phyloP scores from a whole-genome alignment of 768 basidiomycete genomes.

The Cystofilobasidium macerans region DNA sequence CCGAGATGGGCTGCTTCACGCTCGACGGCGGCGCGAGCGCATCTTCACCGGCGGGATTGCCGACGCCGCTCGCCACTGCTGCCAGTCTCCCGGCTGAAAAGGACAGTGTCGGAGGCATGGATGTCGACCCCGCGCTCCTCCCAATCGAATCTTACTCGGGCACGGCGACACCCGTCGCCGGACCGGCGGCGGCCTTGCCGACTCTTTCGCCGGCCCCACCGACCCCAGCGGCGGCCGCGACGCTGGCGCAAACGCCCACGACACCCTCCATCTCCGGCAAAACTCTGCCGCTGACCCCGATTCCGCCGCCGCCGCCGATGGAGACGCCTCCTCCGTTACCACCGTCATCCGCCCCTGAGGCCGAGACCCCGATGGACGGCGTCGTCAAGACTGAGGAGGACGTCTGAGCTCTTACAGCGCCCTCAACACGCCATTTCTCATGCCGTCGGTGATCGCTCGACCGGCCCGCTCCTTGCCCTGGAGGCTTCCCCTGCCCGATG shows the following conservation, averaged over 20 bases:
- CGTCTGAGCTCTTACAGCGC: background rate
- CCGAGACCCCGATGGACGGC: background rate
- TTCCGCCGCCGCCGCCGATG: background rate
- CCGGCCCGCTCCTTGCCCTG: background rate
- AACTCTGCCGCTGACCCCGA: background rate
- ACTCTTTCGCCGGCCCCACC: background rate
- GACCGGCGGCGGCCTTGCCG: background rate
- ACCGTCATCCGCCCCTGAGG: background rate
- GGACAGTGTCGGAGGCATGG: background rate
- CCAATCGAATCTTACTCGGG: background rate
- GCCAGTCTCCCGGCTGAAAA: background rate
- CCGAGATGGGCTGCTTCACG: constrained; percentile 42
- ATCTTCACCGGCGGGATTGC: background rate
- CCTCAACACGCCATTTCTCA: background rate
- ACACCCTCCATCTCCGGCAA: too few species aligned
- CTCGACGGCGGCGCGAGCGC: background rate
- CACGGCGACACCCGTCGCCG: too few species aligned
- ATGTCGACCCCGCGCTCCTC: background rate
- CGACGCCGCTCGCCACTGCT: background rate
- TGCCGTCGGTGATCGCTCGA: background rate
- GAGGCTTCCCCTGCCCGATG: background rate
- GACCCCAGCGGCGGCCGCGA: background rate
- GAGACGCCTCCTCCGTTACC: background rate
- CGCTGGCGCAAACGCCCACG: background rate
- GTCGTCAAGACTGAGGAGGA: background rate